These are phyloP conservation scores for Calonectria leucothoes DNA, from an alignment of 2,329 filamentous ascomycete species.

Conservation along the genomic window DNA sequence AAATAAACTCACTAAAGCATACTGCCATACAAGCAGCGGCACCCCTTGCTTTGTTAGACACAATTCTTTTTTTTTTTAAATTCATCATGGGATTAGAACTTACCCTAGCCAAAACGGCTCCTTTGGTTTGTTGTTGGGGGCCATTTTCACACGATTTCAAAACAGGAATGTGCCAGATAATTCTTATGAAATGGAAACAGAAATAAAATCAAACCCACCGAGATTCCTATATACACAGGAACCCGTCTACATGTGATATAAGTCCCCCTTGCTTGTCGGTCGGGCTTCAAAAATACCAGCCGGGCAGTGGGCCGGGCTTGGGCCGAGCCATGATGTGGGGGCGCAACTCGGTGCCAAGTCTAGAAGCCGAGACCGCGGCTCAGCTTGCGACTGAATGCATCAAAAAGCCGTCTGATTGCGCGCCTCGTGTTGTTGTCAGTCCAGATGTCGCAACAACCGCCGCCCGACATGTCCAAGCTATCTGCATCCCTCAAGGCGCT, in stretches of 20 bases:
- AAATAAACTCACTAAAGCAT: conserved; percentile 56
- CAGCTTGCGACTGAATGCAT: neutral
- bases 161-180: neutral
- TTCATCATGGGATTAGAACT: conserved; percentile 21
- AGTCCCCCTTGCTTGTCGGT: conserved; percentile 22
- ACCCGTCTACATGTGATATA: conserved; percentile 23
- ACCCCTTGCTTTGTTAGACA: conserved; percentile 43
- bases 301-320: conserved; percentile 22
- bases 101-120: conserved; percentile 60
- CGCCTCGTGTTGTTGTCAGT: no score
- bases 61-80: no score
- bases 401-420: conserved; percentile 18
- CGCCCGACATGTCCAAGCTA: conserved; percentile 74
- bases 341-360: conserved; percentile 33
- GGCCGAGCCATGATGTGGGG: conserved; percentile 31
- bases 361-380: conserved; percentile 23
- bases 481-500: conserved; percentile 78
- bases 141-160: conserved; percentile 22
- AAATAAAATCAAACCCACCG: no score
- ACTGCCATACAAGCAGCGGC: conserved; percentile 58
- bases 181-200: neutral
- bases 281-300: conserved; percentile 31
- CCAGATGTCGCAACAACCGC: conserved; percentile 32
- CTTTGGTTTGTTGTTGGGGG: conserved; percentile 39
- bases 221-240: neutral